Evolutionary conservation across 2,329 filamentous ascomycete genomes (phyloP).

Genomic region (Penicillium sp.): DNA sequence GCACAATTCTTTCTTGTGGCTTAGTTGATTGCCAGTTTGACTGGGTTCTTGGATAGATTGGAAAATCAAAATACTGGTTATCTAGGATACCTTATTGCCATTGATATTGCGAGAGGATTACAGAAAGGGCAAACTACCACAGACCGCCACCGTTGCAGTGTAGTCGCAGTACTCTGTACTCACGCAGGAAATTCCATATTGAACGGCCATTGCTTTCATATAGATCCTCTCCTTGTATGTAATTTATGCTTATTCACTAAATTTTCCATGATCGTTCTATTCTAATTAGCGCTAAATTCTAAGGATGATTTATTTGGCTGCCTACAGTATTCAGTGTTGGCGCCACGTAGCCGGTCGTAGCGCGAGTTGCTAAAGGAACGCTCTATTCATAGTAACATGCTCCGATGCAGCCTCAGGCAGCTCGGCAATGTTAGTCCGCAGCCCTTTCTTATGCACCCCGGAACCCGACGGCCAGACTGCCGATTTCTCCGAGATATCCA

Average conservation of each 20-base stretch:
- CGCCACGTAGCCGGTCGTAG: not conserved
- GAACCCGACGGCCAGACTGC: not conserved
- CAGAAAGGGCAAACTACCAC: conserved; percentile 1
- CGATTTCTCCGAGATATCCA: not conserved
- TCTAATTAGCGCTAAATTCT: not conserved
- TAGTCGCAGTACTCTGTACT: not conserved
- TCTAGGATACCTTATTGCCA: not conserved
- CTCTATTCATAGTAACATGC: conserved; percentile 14
- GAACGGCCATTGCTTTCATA: not conserved
- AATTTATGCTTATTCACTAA: not conserved
- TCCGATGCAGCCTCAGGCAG: conserved; percentile 1
- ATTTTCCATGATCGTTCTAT: not conserved
- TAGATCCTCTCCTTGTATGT: not conserved
- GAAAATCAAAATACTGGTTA: not conserved
- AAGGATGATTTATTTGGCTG: conserved; percentile 7
- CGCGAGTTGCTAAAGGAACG: conserved; percentile 10
- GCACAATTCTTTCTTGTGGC: not conserved
- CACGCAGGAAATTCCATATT: not conserved
- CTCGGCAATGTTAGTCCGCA: not conserved
- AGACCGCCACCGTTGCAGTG: not conserved
- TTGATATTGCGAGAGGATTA: not conserved
- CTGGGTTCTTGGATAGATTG: not conserved
- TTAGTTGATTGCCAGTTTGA: not conserved
- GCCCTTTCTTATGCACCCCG: not conserved
- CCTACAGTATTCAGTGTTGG: not conserved